phyloP scores from a whole-genome alignment of 371 early-diverging fungal genomes.

The Sporodiniella umbellata region DNA sequence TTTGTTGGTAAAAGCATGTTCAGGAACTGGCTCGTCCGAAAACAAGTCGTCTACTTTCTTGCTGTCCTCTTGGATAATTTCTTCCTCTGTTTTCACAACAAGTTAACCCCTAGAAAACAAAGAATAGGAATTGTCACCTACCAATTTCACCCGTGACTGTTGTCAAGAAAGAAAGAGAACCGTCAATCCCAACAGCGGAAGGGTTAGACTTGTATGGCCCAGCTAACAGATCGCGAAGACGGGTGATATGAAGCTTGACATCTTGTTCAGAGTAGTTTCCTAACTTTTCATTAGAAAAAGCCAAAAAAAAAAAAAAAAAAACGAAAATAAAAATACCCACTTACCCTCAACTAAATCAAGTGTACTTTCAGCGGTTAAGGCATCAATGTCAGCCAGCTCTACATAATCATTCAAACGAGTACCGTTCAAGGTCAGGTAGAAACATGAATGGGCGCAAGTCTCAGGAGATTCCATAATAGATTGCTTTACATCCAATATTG shows the following conservation, averaged over 20 bases:
- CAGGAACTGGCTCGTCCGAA: constrained; percentile 41
- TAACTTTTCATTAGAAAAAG: constrained; percentile 11
- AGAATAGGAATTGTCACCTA: too few species aligned
- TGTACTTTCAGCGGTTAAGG: constrained; percentile 63
- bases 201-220: constrained; percentile 72
- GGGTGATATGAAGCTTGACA: constrained; percentile 82
- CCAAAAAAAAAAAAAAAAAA: neutral
- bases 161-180: constrained; percentile 66
- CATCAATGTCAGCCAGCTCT: constrained; percentile 76
- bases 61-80: constrained; percentile 32
- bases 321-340: too few species aligned
- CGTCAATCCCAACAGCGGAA: constrained; percentile 71
- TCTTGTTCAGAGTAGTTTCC: constrained; percentile 88
- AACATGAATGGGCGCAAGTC: constrained; percentile 86
- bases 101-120: neutral
- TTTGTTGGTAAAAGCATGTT: constrained; percentile 58
- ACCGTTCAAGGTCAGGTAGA: constrained; percentile 76
- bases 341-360: constrained; percentile 74
- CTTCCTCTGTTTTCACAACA: constrained; percentile 29
- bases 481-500: constrained; percentile 85
- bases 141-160: constrained; percentile 63
- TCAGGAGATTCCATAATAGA: constrained; percentile 84
- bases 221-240: constrained; percentile 81
- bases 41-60: constrained; percentile 42
- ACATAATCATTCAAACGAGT: constrained; percentile 66